Conservation (phyloP, 371 early-diverging fungal species). For the Fennellomyces sp. region DNA sequence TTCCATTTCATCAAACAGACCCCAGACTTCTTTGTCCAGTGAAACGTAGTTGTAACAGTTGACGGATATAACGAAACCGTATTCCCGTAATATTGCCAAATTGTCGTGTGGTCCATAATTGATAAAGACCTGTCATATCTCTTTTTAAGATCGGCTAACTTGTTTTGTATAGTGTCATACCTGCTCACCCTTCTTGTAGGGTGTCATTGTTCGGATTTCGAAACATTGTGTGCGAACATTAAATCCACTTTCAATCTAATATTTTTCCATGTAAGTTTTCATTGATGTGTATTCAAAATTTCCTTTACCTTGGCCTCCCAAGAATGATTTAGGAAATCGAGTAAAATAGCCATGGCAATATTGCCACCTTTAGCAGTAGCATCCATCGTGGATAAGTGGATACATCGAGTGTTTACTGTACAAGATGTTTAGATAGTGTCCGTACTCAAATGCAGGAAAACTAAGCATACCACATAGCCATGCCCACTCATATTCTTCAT, state of each 20-base stretch:
- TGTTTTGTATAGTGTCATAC: too few relatives aligned
- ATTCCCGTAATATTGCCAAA: constrained; percentile 59
- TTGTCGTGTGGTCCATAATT: constrained; percentile 68
- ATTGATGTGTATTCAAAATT: not conserved
- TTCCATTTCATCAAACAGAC: constrained; percentile 42
- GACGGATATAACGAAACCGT: constrained; percentile 57
- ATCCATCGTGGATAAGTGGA: constrained; percentile 54
- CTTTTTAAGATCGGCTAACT: too few relatives aligned
- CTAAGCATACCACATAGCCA: constrained; percentile 62
- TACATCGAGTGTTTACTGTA: constrained; percentile 65
- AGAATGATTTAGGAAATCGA: constrained; percentile 67
- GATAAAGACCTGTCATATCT: constrained; percentile 43
- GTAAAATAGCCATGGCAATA: constrained; percentile 63
- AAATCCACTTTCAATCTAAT: constrained; percentile 60
- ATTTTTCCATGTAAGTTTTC: not conserved
- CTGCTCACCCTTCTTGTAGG: constrained; percentile 61
- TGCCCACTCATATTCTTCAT: constrained; percentile 60
- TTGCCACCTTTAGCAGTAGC: constrained; percentile 44
- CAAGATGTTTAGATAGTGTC: not conserved
- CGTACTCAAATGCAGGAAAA: not conserved
- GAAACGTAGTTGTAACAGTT: constrained; percentile 56
- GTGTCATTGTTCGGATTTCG: constrained; percentile 57
- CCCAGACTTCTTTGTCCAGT: constrained; percentile 53
- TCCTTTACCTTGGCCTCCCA: constrained; percentile 51
- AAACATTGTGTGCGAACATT: constrained; percentile 54